A percentile compares a stretch with the other conserved stretches of the same genome.
These are phyloP conservation scores for Globisporangium middletonii DNA, from an alignment of 352 stramenopile genomes.

Conservation along the genomic window DNA sequence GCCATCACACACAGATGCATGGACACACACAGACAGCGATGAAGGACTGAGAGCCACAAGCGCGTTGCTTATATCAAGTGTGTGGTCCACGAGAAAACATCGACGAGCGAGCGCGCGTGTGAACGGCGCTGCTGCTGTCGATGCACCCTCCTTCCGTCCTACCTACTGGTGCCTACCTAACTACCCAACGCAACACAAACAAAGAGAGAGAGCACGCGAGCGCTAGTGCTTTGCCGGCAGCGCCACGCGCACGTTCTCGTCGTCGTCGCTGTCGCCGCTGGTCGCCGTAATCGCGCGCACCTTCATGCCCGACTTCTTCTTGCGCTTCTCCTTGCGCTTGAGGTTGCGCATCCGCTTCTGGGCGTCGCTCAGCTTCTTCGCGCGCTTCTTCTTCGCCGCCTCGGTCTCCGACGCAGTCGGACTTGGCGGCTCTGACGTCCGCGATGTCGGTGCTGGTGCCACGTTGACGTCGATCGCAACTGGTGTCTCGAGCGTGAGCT, in stretches of 20 bases:
- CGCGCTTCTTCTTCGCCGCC: conserved; percentile 11
- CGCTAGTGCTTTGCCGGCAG: conserved; percentile 9
- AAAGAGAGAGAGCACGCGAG: neutral
- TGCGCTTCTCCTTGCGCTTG: conserved; percentile 73
- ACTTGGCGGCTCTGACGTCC: conserved; percentile 2
- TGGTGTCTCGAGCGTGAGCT: conserved; percentile 9
- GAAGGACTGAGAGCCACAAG: neutral
- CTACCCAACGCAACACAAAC: neutral
- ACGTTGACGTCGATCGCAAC: too few species aligned
- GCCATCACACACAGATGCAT: neutral
- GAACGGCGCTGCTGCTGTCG: neutral
- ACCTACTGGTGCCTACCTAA: conserved; percentile 3
- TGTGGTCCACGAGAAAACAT: neutral
- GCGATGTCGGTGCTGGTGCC: neutral
- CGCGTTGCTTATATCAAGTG: neutral
- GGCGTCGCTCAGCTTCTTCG: conserved; percentile 34
- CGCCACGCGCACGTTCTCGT: conserved; percentile 14
- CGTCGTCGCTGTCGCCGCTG: conserved; percentile 19
- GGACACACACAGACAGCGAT: neutral
- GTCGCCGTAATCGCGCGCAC: conserved; percentile 18
- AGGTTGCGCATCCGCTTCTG: conserved; percentile 70
- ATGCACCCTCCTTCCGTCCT: neutral
- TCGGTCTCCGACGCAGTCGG: conserved; percentile 7
- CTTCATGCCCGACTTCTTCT: conserved; percentile 58
- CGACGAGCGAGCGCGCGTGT: neutral